Evolutionary conservation across 306 rosid genomes (phyloP), one percentile per base, ranked within the genome.

Genomic region (Dryas alaskensis): DNA sequence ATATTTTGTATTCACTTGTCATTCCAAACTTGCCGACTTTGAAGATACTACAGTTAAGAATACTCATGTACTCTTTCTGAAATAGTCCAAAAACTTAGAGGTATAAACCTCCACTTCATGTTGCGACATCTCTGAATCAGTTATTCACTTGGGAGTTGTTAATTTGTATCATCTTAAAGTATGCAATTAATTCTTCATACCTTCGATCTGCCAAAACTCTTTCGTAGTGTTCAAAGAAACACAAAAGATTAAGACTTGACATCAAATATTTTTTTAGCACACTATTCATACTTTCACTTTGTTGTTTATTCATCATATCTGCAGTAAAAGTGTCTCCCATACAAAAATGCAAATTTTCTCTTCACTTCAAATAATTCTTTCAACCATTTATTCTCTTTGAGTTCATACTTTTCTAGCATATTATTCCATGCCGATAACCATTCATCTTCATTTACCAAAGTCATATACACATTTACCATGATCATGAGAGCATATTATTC

Each of bases 391-490:
- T 74, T 63, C 3, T 39, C 7, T 31, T 0, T 42, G 51, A 74
- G 54, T 4, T 12, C 19, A 42, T 52, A 64, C 10, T 64, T 52
- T 17, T 63, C 42, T 22, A 64, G 60, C 72, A 74, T 74, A 14
- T 17, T 39, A 16, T 22, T 65, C 54, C 63, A 74, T 62, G 78
- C 46, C 8, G 9, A 13, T 16, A 64, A 3, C n/a, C 52, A 74
- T 74, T 68, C 78, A 8, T 74, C 72, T 25, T 19, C 51, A 16
- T 74, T 22, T 39, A 31, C 64, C 64, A 42, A 51, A 51, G 5
- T 62, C 71, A 74, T 62, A 59, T 8, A 60, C 17, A 58, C 55
- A 59, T 22, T 47, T 70, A 11, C 74, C 51, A 39, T 51, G 59
- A 19, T 70, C 62, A 0, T 40, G 27, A 42, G 51, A 70, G 22